A percentile compares a stretch with the other conserved stretches of the same genome.
phyloP scores from a whole-genome alignment of 2,329 filamentous ascomycete genomes.

The Ilyonectria destructans region DNA sequence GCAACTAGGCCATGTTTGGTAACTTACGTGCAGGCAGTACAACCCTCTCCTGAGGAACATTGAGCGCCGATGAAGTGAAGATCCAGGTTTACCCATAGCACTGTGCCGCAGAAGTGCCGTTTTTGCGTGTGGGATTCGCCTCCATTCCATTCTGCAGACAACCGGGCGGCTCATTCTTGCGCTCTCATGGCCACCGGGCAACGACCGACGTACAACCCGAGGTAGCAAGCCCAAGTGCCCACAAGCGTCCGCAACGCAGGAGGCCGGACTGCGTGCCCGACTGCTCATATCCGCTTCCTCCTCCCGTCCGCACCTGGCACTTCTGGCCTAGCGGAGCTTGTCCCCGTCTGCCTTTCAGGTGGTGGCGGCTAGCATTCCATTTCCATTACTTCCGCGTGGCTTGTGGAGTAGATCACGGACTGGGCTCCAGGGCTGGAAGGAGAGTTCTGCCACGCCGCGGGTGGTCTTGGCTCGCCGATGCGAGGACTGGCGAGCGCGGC shows the following conservation, averaged over 20 bases:
- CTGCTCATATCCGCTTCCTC: conserved; percentile 28
- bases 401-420: conserved; percentile 46
- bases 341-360: conserved; percentile 28
- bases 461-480: conserved; percentile 36
- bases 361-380: conserved; percentile 45
- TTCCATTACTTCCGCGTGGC: conserved; percentile 43
- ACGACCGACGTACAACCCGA: conserved; percentile 1
- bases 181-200: conserved; percentile 15
- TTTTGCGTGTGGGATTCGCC: conserved; percentile 20
- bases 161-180: conserved; percentile 22
- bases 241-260: conserved; percentile 11
- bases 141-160: conserved; percentile 18
- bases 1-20: conserved; percentile 6
- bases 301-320: conserved; percentile 23
- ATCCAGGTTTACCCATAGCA: conserved; percentile 2
- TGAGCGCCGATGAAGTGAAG: background rate
- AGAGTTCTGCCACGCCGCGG: conserved; percentile 36
- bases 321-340: conserved; percentile 25
- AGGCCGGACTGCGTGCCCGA: conserved; percentile 35
- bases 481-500: conserved; percentile 33
- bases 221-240: conserved; percentile 16
- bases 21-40: background rate
- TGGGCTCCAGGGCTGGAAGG: conserved; percentile 33
- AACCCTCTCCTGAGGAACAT: conserved; percentile 5
- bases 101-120: conserved; percentile 30